Evolutionary conservation across 2,329 filamentous ascomycete species (phyloP).

Genomic region (Aspergillus fructus): DNA sequence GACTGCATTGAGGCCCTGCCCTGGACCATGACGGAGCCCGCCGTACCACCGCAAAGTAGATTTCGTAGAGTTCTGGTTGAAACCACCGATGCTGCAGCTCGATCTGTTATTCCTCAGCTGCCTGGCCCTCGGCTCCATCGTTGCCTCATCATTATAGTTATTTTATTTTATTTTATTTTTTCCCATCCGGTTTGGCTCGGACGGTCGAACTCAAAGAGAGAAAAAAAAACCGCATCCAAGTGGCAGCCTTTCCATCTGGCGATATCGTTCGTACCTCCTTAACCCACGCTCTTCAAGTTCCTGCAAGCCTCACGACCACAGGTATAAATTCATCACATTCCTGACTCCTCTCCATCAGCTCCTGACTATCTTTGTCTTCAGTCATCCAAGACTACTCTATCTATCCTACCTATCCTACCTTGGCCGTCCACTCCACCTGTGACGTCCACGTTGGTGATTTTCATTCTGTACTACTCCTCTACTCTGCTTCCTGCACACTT

Average conservation of each 20-base stretch:
- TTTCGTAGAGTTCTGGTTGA: not conserved
- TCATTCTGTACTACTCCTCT: not conserved
- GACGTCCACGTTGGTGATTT: not conserved
- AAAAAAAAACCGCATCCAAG: not conserved
- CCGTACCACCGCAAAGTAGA: not conserved
- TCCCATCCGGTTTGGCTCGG: not conserved
- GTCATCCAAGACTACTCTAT: not conserved
- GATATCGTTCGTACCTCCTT: not conserved
- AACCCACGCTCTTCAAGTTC: not conserved
- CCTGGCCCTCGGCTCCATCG: not conserved
- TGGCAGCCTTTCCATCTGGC: not conserved
- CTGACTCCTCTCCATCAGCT: not conserved
- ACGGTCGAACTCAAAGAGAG: slow-evolving; percentile 3
- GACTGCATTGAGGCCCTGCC: not conserved
- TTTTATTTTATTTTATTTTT: not conserved
- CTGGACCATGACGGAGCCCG: not conserved
- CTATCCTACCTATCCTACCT: no score
- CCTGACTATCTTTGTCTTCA: not conserved
- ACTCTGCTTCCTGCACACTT: not conserved
- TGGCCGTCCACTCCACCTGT: not conserved
- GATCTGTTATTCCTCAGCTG: not conserved
- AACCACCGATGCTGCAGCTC: not conserved
- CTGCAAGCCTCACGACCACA: not conserved
- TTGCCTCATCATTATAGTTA: not conserved
- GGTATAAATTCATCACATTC: not conserved